These are phyloP conservation scores for Lactarius evosmus DNA, from an alignment of 768 basidiomycete species.

Conservation along the genomic window DNA sequence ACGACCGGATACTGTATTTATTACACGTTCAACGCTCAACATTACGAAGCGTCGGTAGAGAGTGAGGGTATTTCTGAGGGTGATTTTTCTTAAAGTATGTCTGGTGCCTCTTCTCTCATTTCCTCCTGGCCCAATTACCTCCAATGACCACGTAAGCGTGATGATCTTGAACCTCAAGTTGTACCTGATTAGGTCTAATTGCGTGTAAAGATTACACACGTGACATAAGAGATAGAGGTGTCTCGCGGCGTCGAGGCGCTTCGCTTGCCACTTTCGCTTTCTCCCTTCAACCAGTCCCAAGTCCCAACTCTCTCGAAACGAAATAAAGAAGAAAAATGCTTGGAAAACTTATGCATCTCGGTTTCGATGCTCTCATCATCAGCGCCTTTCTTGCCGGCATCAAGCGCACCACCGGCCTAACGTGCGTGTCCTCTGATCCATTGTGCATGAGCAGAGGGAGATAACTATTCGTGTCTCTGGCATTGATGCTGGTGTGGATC, in stretches of 20 bases:
- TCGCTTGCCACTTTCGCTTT: not conserved
- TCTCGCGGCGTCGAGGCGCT: not conserved
- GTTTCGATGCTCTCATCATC: slow-evolving; percentile 74
- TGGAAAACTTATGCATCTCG: slow-evolving; percentile 66
- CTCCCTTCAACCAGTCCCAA: not conserved
- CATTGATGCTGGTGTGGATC: not conserved
- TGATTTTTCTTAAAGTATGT: too few relatives aligned
- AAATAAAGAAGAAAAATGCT: slow-evolving; percentile 43
- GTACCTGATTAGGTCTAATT: too few relatives aligned
- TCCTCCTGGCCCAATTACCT: too few relatives aligned
- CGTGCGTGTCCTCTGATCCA: slow-evolving; percentile 50
- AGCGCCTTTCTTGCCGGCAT: slow-evolving; percentile 83
- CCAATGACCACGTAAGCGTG: too few relatives aligned
- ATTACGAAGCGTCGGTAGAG: too few relatives aligned
- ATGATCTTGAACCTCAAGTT: too few relatives aligned
- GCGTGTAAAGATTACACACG: not conserved
- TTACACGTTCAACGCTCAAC: too few relatives aligned
- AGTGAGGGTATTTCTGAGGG: too few relatives aligned
- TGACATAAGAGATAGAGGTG: not conserved
- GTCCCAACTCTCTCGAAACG: not conserved
- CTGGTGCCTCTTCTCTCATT: too few relatives aligned
- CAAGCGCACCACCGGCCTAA: slow-evolving; percentile 77
- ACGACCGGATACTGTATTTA: too few relatives aligned
- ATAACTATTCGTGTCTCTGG: not conserved
- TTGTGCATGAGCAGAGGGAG: not conserved